phyloP scores from a whole-genome alignment of 345 rosid species.

The Lepidium sativum region DNA sequence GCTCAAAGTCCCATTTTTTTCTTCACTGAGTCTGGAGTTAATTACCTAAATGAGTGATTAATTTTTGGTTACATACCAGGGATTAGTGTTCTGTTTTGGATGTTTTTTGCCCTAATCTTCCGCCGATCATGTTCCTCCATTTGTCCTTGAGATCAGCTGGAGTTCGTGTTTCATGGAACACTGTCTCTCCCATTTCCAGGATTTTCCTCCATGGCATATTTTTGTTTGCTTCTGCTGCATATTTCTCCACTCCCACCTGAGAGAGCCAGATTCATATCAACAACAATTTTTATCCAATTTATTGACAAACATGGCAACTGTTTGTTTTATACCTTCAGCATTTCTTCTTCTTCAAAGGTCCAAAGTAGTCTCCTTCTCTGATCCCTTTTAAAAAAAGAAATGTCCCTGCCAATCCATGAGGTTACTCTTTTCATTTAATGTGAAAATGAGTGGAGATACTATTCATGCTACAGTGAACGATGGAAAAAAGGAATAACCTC shows the following conservation, averaged over 20 bases:
- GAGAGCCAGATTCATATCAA: slow-evolving; percentile 2
- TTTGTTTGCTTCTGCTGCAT: slow-evolving; percentile 34
- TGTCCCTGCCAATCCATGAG: slow-evolving; percentile 14
- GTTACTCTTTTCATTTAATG: not conserved
- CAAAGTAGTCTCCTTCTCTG: slow-evolving; percentile 17
- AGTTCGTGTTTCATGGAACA: slow-evolving; percentile 48
- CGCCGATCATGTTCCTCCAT: slow-evolving; percentile 45
- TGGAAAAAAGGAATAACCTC: not conserved
- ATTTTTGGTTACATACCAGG: not conserved
- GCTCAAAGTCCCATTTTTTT: too few relatives aligned
- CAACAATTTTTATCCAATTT: not conserved
- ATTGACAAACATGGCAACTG: not conserved
- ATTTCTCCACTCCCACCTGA: slow-evolving; percentile 58
- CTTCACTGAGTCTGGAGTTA: not conserved
- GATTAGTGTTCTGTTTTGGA: not conserved
- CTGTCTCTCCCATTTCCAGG: slow-evolving; percentile 54
- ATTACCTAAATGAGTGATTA: not conserved
- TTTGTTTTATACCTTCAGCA: slow-evolving; percentile 22
- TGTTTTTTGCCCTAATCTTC: not conserved
- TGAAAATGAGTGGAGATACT: not conserved
- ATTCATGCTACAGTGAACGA: not conserved
- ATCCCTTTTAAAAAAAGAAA: not conserved
- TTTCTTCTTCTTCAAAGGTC: slow-evolving; percentile 23
- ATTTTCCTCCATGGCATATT: slow-evolving; percentile 79
- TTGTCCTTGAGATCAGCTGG: slow-evolving; percentile 76